Evolutionary conservation across 2,329 filamentous ascomycete species (phyloP), one percentile per base, ranked within the genome.

Genomic region (Shiraia sp.): DNA sequence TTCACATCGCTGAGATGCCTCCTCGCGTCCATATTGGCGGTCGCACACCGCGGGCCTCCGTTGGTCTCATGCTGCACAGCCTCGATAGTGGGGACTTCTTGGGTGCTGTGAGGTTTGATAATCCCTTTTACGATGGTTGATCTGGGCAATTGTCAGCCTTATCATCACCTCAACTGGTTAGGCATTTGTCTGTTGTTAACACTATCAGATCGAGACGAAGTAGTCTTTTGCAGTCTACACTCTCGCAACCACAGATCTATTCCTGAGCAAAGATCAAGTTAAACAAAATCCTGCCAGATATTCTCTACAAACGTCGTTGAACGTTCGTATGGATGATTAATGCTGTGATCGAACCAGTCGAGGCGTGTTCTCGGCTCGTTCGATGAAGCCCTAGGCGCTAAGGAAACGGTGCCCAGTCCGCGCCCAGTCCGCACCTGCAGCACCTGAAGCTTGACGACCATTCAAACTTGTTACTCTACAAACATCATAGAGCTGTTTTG

Each of bases 21-120:
- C 39, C 29, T 34, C 19, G 3, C 14, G 26, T 25, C 32, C 28
- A 39, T 28, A 28, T 34, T 32, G 32, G 35, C 38, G 31, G 37
- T 22, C 30, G 27, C n/a, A 30, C 19, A 25, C 42, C 43, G 43
- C 40, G 42, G 33, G 16, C 29, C 40, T 37, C 42, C 40, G 45
- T 44, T 12, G 26, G 49, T 52, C 44, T 49, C 43, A 50, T 44
- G 25, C 40, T 38, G 43, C 50, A 54, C 48, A 52, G 53, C 50
- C 53, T 42, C 53, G 40, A 53, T 49, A 37, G 33, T 22, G 33
- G 40, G 40, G 40, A n/a, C n/a, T n/a, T n/a, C n/a, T n/a, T n/a
- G n/a, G n/a, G n/a, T n/a, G n/a, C n/a, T n/a, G n/a, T n/a, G n/a
- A n/a, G n/a, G n/a, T n/a, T 5, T 28, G 28, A 32, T 36, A 24